Evolutionary conservation across 2,329 filamentous ascomycete genomes (phyloP).

Genomic region (Clonostachys chloroleuca): DNA sequence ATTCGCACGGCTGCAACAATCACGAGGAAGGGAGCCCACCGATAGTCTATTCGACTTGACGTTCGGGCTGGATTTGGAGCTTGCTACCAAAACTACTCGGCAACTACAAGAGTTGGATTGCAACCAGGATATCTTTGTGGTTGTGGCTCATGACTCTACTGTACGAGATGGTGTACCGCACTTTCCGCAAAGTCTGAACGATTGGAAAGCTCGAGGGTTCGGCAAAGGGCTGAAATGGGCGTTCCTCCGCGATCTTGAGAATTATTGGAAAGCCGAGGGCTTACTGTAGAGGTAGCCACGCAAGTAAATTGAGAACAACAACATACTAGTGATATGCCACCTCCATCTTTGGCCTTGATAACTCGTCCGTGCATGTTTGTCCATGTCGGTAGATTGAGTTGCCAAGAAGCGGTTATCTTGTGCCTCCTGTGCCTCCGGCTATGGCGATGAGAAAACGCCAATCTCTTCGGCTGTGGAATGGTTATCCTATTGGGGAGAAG

Average conservation of each 20-base stretch:
- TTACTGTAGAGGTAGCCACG: too few relatives aligned
- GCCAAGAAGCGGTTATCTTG: too few relatives aligned
- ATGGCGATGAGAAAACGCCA: too few relatives aligned
- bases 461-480: too few relatives aligned
- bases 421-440: too few relatives aligned
- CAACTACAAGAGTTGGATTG: conserved; percentile 12
- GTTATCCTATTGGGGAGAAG: too few relatives aligned
- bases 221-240: conserved; percentile 11
- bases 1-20: neutral
- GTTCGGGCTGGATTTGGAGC: neutral
- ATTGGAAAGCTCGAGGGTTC: conserved; percentile 12
- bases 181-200: conserved; percentile 13
- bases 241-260: conserved; percentile 12
- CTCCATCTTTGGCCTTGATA: too few relatives aligned
- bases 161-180: conserved; percentile 8
- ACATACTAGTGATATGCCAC: too few relatives aligned
- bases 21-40: neutral
- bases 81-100: neutral
- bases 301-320: too few relatives aligned
- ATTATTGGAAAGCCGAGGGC: neutral
- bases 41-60: neutral
- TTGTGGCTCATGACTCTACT: conserved; percentile 15
- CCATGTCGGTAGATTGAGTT: too few relatives aligned
- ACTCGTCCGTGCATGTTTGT: too few relatives aligned
- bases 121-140: conserved; percentile 11